Evolutionary conservation across 768 basidiomycete genomes (phyloP).

Genomic region (Chiua virens): DNA sequence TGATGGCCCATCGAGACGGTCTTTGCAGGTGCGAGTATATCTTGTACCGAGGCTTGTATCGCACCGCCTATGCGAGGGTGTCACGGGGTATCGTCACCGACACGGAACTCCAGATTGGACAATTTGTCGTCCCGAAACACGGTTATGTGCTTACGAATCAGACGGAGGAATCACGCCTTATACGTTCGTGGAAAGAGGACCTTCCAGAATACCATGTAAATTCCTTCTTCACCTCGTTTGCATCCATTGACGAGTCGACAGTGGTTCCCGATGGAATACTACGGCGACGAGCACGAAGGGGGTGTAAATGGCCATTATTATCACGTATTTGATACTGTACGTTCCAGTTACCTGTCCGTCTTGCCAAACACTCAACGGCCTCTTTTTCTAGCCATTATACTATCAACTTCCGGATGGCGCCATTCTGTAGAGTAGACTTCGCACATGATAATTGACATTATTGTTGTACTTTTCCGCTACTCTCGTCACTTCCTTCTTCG

Average conservation of each 20-base stretch:
- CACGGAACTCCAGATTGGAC: constrained; percentile 87
- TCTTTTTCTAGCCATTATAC: constrained; percentile 45
- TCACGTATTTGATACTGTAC: constrained; percentile 72
- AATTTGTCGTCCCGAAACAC: constrained; percentile 72
- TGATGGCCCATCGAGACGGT: background rate
- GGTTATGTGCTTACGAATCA: constrained; percentile 57
- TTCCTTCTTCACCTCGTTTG: constrained; percentile 6
- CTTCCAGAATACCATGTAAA: constrained; percentile 64
- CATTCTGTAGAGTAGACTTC: constrained; percentile 31
- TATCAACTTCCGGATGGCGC: constrained; percentile 49
- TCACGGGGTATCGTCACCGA: constrained; percentile 85
- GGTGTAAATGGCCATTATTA: constrained; percentile 74
- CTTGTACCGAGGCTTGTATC: constrained; percentile 75
- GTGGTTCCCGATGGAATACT: constrained; percentile 81
- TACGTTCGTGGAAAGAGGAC: constrained; percentile 64
- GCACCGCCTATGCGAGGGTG: constrained; percentile 79
- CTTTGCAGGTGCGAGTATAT: constrained; percentile 84
- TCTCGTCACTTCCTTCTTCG: constrained; percentile 21
- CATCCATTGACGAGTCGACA: constrained; percentile 24
- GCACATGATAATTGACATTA: constrained; percentile 5
- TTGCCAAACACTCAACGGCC: background rate
- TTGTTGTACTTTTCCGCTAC: constrained; percentile 8
- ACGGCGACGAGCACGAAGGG: constrained; percentile 49
- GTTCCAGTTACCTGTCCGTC: constrained; percentile 19
- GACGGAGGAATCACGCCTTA: constrained; percentile 60